phyloP scores from a whole-genome alignment of 2,329 filamentous ascomycete genomes.

The Zarea fungicola region DNA sequence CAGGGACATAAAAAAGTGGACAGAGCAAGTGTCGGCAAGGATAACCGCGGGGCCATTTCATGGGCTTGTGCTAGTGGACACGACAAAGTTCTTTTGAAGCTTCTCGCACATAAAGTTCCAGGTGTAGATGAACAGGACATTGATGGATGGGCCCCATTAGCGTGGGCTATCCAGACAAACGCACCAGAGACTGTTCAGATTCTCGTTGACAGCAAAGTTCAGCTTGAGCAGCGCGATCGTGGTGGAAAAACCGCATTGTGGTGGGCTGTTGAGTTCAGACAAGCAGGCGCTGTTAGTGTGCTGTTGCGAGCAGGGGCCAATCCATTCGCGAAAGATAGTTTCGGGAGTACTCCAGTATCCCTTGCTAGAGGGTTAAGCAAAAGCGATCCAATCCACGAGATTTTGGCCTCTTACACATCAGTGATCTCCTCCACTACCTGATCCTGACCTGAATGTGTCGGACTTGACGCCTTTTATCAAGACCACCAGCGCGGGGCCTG shows the following conservation, averaged over 20 bases:
- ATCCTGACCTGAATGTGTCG: too few relatives aligned
- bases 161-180: slow-evolving; percentile 27
- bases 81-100: slow-evolving; percentile 21
- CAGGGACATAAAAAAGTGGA: slow-evolving; percentile 22
- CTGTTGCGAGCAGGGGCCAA: slow-evolving; percentile 7
- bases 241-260: slow-evolving; percentile 26
- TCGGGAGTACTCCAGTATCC: too few relatives aligned
- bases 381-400: too few relatives aligned
- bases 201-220: slow-evolving; percentile 26
- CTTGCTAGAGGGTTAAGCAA: too few relatives aligned
- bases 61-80: slow-evolving; percentile 24
- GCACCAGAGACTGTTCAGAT: slow-evolving; percentile 23
- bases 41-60: slow-evolving; percentile 27
- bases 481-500: too few relatives aligned
- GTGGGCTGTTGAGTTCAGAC: slow-evolving; percentile 31
- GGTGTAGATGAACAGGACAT: slow-evolving; percentile 28
- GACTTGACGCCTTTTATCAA: too few relatives aligned
- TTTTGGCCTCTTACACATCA: too few relatives aligned
- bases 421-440: too few relatives aligned
- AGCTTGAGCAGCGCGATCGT: slow-evolving; percentile 26
- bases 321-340: too few relatives aligned
- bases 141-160: slow-evolving; percentile 30
- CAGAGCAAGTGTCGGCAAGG: slow-evolving; percentile 23
- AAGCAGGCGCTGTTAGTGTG: slow-evolving; percentile 20
- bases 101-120: slow-evolving; percentile 24